These are phyloP conservation scores for Karstenula rhodostoma DNA, from an alignment of 2,329 filamentous ascomycete genomes.

Conservation along the genomic window DNA sequence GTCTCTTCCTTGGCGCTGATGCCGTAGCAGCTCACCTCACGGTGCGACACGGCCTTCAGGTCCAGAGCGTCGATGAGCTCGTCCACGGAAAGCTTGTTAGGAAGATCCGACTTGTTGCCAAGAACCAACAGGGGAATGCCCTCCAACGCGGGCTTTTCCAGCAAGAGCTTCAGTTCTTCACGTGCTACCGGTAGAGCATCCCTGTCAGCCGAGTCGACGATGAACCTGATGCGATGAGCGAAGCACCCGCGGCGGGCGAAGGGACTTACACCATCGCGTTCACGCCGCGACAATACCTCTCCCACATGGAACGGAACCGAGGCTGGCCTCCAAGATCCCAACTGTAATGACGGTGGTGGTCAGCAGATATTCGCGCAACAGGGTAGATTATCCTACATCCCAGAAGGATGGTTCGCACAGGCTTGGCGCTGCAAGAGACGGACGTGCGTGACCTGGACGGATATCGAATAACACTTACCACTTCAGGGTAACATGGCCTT, in stretches of 20 bases:
- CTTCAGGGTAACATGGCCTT: constrained; percentile 97
- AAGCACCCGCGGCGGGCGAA: constrained; percentile 22
- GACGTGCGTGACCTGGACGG: constrained; percentile 46
- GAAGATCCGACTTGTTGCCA: constrained; percentile 96
- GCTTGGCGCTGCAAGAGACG: constrained; percentile 48
- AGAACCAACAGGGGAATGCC: constrained; percentile 93
- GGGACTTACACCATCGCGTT: constrained; percentile 84
- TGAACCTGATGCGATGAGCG: constrained; percentile 69
- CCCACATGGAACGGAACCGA: constrained; percentile 98
- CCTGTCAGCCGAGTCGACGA: constrained; percentile 93
- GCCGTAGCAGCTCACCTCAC: constrained; percentile 97
- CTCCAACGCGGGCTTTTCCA: constrained; percentile 82
- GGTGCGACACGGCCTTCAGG: constrained; percentile 85
- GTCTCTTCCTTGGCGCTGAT: constrained; percentile 99
- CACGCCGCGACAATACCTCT: constrained; percentile 95
- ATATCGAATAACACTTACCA: constrained; percentile 65
- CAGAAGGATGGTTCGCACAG: constrained; percentile 40
- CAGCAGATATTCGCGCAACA: constrained; percentile 42
- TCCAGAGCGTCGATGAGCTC: constrained; percentile 94
- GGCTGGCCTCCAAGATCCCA: constrained; percentile 99
- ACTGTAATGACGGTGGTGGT: constrained; percentile 54
- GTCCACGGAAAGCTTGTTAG: constrained; percentile 89
- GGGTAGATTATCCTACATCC: constrained; percentile 41
- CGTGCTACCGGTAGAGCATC: constrained; percentile 82
- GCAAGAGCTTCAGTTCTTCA: constrained; percentile 89